Evolutionary conservation across 805 yeast genomes (phyloP).

Genomic region (Brettanomyces custersianus): DNA sequence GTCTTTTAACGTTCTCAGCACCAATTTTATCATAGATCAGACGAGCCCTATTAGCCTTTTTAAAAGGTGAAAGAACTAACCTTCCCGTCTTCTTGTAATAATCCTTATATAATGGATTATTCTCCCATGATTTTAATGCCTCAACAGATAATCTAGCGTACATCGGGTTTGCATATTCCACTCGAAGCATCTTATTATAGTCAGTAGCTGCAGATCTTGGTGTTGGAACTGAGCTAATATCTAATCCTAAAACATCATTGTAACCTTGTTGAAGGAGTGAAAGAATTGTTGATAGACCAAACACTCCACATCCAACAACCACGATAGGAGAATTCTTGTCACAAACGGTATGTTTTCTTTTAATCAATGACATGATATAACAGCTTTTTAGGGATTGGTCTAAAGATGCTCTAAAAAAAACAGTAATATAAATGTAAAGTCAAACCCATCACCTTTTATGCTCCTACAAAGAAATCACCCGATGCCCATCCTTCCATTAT

Average conservation of each 20-base stretch:
- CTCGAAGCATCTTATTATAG: conserved; percentile 30
- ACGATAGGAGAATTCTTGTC: conserved; percentile 11
- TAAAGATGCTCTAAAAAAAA: too few species aligned
- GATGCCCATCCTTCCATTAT: too few species aligned
- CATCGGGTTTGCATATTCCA: conserved; percentile 18
- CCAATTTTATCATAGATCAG: conserved; percentile 22
- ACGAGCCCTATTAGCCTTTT: conserved; percentile 22
- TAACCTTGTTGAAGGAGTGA: conserved; percentile 27
- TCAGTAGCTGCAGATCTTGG: conserved; percentile 32
- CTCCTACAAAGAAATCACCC: too few species aligned
- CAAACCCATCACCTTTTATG: too few species aligned
- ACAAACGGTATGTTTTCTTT: background rate
- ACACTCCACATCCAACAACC: conserved; percentile 36
- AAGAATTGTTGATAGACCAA: conserved; percentile 34
- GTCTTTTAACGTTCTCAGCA: conserved; percentile 8
- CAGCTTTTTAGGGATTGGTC: too few species aligned
- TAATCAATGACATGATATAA: too few species aligned
- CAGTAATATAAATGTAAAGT: too few species aligned
- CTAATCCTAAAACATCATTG: conserved; percentile 22
- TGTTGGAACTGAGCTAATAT: conserved; percentile 28
- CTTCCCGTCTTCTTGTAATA: conserved; percentile 22
- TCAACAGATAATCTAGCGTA: conserved; percentile 26
- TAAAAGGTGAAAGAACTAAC: conserved; percentile 22
- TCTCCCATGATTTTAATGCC: conserved; percentile 25
- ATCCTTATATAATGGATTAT: conserved; percentile 23